Percentiles rank a stretch among this genome's conserved stretches.
Evolutionary conservation across 352 stramenopile genomes (phyloP).

Genomic region (Pythium rishiriense): DNA sequence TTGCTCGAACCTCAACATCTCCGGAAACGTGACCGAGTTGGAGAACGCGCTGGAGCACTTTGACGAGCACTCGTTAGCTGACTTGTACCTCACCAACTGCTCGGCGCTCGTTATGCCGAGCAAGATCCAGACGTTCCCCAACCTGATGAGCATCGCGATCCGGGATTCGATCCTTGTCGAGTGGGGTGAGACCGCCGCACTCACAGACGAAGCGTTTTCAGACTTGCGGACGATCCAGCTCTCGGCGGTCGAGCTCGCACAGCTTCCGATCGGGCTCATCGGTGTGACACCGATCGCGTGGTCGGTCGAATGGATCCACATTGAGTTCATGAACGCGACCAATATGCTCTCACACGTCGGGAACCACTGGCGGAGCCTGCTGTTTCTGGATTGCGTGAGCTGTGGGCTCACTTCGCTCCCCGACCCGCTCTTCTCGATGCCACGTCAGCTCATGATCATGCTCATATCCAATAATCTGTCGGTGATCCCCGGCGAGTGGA

Average conservation of each 20-base stretch:
- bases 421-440: background rate
- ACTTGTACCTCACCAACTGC: conserved; percentile 5
- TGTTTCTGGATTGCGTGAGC: conserved; percentile 11
- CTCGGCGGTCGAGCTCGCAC: background rate
- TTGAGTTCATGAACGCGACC: background rate
- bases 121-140: conserved; percentile 10
- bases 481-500: conserved; percentile 2
- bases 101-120: conserved; percentile 4
- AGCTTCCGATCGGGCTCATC: conserved; percentile 3
- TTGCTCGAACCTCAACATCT: background rate
- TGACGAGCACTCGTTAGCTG: background rate
- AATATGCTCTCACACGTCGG: background rate
- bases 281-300: conserved; percentile 1
- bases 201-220: background rate
- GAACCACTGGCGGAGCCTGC: conserved; percentile 1
- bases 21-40: background rate
- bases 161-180: conserved; percentile 5
- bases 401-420: conserved; percentile 8
- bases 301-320: conserved; percentile 19
- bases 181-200: conserved; percentile 3
- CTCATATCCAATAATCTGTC: background rate
- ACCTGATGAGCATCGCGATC: conserved; percentile 11
- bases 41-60: background rate
- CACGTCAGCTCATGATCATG: background rate
- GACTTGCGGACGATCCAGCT: conserved; percentile 10